Evolutionary conservation across 345 rosid genomes (phyloP), one percentile per base, ranked within the genome.

Genomic region (Arabis alpina): DNA sequence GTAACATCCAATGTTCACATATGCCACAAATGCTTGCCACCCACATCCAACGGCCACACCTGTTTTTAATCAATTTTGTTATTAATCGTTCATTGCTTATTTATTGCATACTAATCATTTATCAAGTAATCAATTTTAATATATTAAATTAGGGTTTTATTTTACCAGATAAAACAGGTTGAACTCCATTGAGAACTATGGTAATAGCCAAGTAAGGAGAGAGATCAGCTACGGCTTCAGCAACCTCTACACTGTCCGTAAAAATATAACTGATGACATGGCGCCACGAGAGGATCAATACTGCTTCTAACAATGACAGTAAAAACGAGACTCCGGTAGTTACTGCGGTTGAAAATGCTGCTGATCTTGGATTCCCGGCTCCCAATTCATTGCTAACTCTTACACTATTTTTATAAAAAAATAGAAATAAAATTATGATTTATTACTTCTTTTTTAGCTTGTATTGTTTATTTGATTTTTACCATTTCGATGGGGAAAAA

Each of bases 1-100:
- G 74, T 87, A 92, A 47, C 96, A 87, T 15, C 87, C 96, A 4
- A 89, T 80, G 48, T 89, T 92, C 0, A 92, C 93, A 19, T 85
- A 92, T 0, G 97, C 97, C 10, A 92, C 93, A 79, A 84, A 82
- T 11, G 96, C 88, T 71, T 91, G 93, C 96, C 97, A 88, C 40
- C 95, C 93, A 61, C 93, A 87, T 1, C 91, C 97, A 10, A 87
- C 93, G 25, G 91, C 96, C 56, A 87, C 97, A 10, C 97, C 94
- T 85, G 11, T 25, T 10, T 45, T 12, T 14, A 2, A 40, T 60
- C 8, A 25, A 50, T 11, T 14, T 48, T 24, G 13, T 54, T 54
- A 48, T 4, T 50, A 63, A 34, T 61, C 10, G 56, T 14, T 42
- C 58, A 45, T 28, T 28, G 32, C 12, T 54, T 2, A 10, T 4